These are phyloP conservation scores for Agaricus subrufescens DNA, from an alignment of 768 basidiomycete genomes.

Conservation along the genomic window DNA sequence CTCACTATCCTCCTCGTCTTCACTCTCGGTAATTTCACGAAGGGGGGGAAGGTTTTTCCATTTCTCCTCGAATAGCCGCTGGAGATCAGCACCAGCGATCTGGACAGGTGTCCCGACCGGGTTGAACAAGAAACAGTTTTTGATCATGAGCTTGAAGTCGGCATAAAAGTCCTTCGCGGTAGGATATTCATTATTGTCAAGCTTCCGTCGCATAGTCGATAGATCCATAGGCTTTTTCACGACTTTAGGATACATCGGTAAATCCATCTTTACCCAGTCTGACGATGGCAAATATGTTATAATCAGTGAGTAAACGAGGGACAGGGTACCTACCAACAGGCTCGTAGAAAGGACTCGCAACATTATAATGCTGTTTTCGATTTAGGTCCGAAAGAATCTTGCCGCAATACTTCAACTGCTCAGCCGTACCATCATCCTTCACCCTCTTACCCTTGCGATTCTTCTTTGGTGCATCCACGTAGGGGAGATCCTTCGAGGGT, in stretches of 20 bases:
- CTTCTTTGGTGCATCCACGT: constrained; percentile 73
- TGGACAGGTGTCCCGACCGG: constrained; percentile 85
- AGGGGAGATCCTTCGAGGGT: constrained; percentile 85
- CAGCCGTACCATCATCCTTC: constrained; percentile 65
- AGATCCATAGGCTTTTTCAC: constrained; percentile 97
- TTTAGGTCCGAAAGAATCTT: constrained; percentile 73
- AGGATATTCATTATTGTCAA: constrained; percentile 72
- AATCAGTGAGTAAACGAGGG: constrained; percentile 2
- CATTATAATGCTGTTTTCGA: constrained; percentile 69
- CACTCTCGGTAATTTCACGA: constrained; percentile 53
- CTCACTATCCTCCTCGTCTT: constrained; percentile 51
- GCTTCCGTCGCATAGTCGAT: constrained; percentile 79
- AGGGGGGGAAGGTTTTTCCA: constrained; percentile 76
- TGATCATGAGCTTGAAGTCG: constrained; percentile 93
- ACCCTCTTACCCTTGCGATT: constrained; percentile 53
- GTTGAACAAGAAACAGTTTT: constrained; percentile 92
- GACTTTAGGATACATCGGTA: constrained; percentile 83
- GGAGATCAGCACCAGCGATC: constrained; percentile 79
- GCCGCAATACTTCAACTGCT: constrained; percentile 81
- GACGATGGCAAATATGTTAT: constrained; percentile 9
- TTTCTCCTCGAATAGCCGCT: constrained; percentile 87
- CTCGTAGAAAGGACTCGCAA: constrained; percentile 85
- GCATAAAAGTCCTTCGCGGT: constrained; percentile 79
- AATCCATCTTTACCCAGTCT: constrained; percentile 76
- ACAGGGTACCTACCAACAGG: constrained; percentile 73